Evolutionary conservation across 148 eudicot species (phyloP), one percentile per base, ranked within the genome.

Genomic region (Oxyria digyna): DNA sequence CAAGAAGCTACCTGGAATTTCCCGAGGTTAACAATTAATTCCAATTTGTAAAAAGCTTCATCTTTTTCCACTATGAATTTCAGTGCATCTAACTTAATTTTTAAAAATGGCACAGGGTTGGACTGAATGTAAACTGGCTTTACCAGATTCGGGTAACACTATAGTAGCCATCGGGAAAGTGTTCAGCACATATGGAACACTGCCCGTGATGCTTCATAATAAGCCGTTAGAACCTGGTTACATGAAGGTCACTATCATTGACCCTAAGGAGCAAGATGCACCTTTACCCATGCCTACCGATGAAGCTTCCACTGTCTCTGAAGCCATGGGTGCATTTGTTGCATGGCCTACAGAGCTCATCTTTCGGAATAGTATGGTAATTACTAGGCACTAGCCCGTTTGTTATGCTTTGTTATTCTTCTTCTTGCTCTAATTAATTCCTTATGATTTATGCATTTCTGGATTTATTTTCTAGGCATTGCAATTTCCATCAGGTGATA

Each of bases 101-200:
- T 43, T 4, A 10, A 24, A 26, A 24, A 68, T 14, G 33, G 4
- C 49, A 27, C 21, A 20, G 38, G 52, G 55, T n/a, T 42, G 31
- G 35, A 42, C 33, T 4, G 50, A 50, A 68, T 37, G 57, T 42
- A 57, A 50, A 68, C 14, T 48, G 49, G 43, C 29, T 18, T 45
- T 21, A 17, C 24, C 57, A 31, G 52, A 68, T 37, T 31, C 38
- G 8, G 48, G 62, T 26, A 55, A 55, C 62, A 17, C 62, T 24
- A 55, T 55, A 26, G 33, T 55, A 24, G 62, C 62, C 32, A 55
- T 37, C 17, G 52, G 71, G 71, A 41, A 68, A 48, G 49, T 68
- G 71, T 42, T 68, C 57, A 55, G 11, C 62, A 55, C 62, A 26
- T 12, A 55, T 26, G 62, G 15, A 55, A 12, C 32, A 26, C 32